These are phyloP conservation scores for Neopestalotiopsis sp. DNA, from an alignment of 2,329 filamentous ascomycete species.

Conservation along the genomic window DNA sequence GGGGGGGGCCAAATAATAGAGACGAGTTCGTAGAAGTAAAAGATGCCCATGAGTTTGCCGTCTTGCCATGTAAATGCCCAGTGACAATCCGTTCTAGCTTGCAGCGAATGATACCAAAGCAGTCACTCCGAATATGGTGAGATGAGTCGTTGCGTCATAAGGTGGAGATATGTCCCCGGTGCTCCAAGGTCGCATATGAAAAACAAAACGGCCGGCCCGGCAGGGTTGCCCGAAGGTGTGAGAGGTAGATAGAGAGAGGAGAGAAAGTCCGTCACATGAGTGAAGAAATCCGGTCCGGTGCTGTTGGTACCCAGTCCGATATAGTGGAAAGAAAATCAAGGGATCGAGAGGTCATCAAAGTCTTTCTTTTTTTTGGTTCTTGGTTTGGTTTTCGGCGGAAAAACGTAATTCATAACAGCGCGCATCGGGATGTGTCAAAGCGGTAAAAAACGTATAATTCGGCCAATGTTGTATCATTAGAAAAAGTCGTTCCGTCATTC, in stretches of 20 bases:
- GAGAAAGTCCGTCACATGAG: slow-evolving; percentile 13
- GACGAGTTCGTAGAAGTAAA: neutral
- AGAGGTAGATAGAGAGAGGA: neutral
- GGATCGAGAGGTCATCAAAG: slow-evolving; percentile 20
- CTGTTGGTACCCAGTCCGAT: slow-evolving; percentile 28
- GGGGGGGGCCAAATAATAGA: neutral
- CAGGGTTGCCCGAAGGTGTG: slow-evolving; percentile 28
- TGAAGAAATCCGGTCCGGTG: slow-evolving; percentile 34
- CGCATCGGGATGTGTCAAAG: slow-evolving; percentile 19
- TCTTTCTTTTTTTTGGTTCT: neutral
- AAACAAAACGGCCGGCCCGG: slow-evolving; percentile 15
- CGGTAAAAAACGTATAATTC: neutral
- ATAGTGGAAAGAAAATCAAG: slow-evolving; percentile 25
- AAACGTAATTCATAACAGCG: slow-evolving; percentile 23
- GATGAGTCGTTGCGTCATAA: slow-evolving; percentile 39
- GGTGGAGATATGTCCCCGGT: slow-evolving; percentile 24
- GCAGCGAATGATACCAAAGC: slow-evolving; percentile 14
- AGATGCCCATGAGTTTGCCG: neutral
- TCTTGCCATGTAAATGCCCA: slow-evolving; percentile 10
- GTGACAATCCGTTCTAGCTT: neutral
- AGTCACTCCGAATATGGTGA: neutral
- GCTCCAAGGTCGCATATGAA: neutral
- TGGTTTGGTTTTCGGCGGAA: neutral
- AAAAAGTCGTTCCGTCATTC: slow-evolving; percentile 22
- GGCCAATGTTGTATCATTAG: slow-evolving; percentile 15